These are phyloP conservation scores for Crithidia fasciculata DNA, from an alignment of 208 protist species.

Conservation along the genomic window DNA sequence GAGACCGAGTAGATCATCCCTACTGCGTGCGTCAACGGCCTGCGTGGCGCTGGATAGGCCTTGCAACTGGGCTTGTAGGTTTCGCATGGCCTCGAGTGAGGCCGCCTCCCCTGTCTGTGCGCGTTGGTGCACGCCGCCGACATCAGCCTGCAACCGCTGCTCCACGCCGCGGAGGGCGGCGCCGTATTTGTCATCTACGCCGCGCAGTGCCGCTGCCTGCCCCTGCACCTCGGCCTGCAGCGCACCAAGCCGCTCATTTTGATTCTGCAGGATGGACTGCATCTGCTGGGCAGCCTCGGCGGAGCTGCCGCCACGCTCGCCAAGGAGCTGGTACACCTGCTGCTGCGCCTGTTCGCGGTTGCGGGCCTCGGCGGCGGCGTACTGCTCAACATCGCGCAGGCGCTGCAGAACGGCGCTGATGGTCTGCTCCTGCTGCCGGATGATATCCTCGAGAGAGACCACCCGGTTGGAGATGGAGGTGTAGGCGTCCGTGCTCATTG, in stretches of 20 bases:
- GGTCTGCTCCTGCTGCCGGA: constrained; percentile 75
- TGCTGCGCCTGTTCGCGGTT: constrained; percentile 54
- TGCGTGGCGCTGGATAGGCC: constrained; percentile 43
- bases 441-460: constrained; percentile 83
- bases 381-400: constrained; percentile 80
- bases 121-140: constrained; percentile 55
- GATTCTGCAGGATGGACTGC: constrained; percentile 36
- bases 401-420: constrained; percentile 67
- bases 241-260: constrained; percentile 53
- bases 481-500: constrained; percentile 40
- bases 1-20: constrained; percentile 51
- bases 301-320: constrained; percentile 33
- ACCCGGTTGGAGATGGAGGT: constrained; percentile 59
- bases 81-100: constrained; percentile 50
- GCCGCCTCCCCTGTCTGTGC: constrained; percentile 55
- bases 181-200: constrained; percentile 57
- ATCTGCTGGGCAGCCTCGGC: constrained; percentile 28
- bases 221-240: constrained; percentile 66
- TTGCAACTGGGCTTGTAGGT: constrained; percentile 59
- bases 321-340: constrained; percentile 42
- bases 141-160: constrained; percentile 66
- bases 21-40: constrained; percentile 51
- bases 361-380: constrained; percentile 53
- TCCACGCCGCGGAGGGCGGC: constrained; percentile 57
- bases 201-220: constrained; percentile 46